These are phyloP conservation scores for Colletotrichum graminicola DNA, from an alignment of 2,329 filamentous ascomycete genomes.

Conservation along the genomic window DNA sequence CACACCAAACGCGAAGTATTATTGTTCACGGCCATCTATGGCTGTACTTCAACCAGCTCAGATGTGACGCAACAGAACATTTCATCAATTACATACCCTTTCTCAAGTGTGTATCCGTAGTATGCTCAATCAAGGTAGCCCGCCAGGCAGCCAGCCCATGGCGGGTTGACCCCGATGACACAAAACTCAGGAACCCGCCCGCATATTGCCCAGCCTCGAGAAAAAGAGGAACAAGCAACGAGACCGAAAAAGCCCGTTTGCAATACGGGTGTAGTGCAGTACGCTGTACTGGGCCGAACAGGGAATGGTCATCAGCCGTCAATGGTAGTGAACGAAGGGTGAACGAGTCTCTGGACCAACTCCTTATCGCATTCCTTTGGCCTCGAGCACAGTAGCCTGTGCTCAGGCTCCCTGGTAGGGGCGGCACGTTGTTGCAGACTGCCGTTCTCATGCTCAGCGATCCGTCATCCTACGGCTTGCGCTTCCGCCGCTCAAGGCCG, in stretches of 20 bases:
- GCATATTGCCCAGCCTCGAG: neutral
- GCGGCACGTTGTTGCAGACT: neutral
- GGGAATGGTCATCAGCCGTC: neutral
- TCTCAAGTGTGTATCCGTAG: neutral
- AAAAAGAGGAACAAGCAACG: constrained; percentile 24
- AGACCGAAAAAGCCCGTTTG: constrained; percentile 2
- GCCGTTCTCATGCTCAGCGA: constrained; percentile 1
- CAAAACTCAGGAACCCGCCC: neutral
- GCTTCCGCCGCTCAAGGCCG: constrained; percentile 8
- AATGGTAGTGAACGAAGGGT: neutral
- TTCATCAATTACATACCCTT: neutral
- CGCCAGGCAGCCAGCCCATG: neutral
- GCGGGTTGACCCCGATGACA: neutral
- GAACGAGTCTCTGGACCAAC: constrained; percentile 6
- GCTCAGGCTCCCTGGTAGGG: neutral
- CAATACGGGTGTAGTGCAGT: constrained; percentile 1
- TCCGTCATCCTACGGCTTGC: neutral
- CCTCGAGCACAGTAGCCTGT: neutral
- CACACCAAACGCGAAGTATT: constrained; percentile 20
- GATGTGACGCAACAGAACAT: neutral
- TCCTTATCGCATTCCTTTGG: neutral
- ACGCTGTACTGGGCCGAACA: constrained; percentile 11
- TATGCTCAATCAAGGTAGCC: neutral
- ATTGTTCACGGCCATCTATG: constrained; percentile 5
- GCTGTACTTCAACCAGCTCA: neutral